Evolutionary conservation across 2,329 filamentous ascomycete genomes (phyloP).

Genomic region (Domatiomyces globalis): DNA sequence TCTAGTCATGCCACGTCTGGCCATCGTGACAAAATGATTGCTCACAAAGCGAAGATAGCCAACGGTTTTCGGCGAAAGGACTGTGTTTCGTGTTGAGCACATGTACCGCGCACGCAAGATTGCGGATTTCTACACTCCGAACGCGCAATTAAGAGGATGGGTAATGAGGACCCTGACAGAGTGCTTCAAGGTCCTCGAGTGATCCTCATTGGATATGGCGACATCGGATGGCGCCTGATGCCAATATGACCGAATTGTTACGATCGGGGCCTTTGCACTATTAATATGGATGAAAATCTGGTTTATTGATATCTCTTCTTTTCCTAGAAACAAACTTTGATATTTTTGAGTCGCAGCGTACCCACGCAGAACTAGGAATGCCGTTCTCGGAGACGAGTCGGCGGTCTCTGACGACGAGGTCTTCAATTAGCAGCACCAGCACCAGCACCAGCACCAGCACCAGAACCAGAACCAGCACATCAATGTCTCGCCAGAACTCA

Average conservation of each 20-base stretch:
- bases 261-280: not conserved
- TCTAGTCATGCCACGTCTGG: too few relatives aligned
- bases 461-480: not conserved
- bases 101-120: not conserved
- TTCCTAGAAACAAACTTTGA: too few relatives aligned
- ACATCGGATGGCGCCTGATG: not conserved
- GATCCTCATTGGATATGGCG: not conserved
- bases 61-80: not conserved
- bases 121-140: not conserved
- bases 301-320: not conserved
- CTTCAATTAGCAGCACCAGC: conserved; percentile 1
- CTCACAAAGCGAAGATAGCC: not conserved
- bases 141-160: not conserved
- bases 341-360: not conserved
- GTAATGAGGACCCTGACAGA: not conserved
- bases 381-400: not conserved
- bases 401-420: not conserved
- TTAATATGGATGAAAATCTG: not conserved
- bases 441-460: conserved; percentile 3
- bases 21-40: not conserved
- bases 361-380: not conserved
- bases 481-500: not conserved
- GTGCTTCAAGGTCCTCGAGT: not conserved
- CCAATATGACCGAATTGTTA: not conserved
- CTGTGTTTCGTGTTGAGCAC: not conserved